Conservation (phyloP, 768 basidiomycete genomes). For the Boletus rex-veris region DNA sequence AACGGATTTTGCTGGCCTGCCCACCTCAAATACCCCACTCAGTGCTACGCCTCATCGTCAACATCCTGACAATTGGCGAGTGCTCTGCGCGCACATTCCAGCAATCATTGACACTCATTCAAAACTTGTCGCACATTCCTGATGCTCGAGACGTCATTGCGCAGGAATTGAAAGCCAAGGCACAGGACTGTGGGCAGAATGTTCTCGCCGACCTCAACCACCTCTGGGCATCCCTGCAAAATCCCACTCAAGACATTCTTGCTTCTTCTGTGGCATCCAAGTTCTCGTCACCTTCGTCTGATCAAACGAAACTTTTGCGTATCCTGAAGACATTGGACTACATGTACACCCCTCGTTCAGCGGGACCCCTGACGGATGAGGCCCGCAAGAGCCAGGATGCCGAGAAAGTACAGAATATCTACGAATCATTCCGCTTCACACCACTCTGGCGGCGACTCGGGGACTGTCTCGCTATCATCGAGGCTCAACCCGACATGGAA, state of each 20-base stretch:
- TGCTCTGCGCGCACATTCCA: constrained; percentile 97
- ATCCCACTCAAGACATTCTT: constrained; percentile 50
- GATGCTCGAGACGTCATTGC: constrained; percentile 88
- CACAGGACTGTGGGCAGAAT: constrained; percentile 80
- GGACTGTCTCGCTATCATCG: constrained; percentile 82
- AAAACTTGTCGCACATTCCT: constrained; percentile 85
- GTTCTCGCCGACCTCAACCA: constrained; percentile 77
- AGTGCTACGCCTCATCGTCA: constrained; percentile 89
- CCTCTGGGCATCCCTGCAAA: constrained; percentile 61
- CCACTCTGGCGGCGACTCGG: constrained; percentile 86
- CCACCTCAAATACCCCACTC: constrained; percentile 83
- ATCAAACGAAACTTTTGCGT: constrained; percentile 93
- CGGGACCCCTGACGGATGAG: constrained; percentile 37
- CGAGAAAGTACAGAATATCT: constrained; percentile 84
- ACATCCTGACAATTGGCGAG: constrained; percentile 96
- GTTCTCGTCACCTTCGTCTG: constrained; percentile 91
- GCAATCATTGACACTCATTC: constrained; percentile 86
- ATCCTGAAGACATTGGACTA: constrained; percentile 98
- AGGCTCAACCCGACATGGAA: constrained; percentile 73
- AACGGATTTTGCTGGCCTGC: constrained; percentile 55
- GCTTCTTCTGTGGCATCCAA: constrained; percentile 74
- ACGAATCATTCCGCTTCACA: constrained; percentile 88
- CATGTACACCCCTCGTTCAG: constrained; percentile 73
- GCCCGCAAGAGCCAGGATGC: constrained; percentile 50
- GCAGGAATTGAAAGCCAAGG: constrained; percentile 79